Conservation (phyloP, 305 asterid species). For the Vinca major region DNA sequence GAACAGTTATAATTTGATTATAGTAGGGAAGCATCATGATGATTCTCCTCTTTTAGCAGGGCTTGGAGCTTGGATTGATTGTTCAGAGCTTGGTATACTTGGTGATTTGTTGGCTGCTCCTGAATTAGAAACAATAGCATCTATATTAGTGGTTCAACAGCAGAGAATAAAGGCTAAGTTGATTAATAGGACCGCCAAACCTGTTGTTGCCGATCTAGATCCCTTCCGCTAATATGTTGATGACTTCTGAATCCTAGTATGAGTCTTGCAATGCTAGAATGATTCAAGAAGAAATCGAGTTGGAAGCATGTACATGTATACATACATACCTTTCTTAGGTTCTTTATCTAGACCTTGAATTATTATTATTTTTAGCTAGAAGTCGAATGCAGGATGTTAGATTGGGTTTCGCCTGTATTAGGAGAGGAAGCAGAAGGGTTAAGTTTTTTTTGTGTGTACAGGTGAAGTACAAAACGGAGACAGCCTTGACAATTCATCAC, state of each 20-base stretch:
- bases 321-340: too few species aligned
- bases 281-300: too few species aligned
- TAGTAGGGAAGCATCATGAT: constrained; percentile 57
- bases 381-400: too few species aligned
- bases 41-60: constrained; percentile 51
- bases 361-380: too few species aligned
- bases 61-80: constrained; percentile 71
- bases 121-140: constrained; percentile 49
- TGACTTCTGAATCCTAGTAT: too few species aligned
- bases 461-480: constrained; percentile 54
- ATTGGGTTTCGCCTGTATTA: too few species aligned
- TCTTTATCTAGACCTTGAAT: too few species aligned
- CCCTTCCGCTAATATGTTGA: background rate
- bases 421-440: too few species aligned
- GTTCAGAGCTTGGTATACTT: constrained; percentile 73
- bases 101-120: constrained; percentile 64
- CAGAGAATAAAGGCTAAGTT: constrained; percentile 42
- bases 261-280: too few species aligned
- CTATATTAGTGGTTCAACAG: constrained; percentile 75
- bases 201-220: constrained; percentile 32
- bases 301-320: too few species aligned
- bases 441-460: too few species aligned
- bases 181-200: constrained; percentile 25
- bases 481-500: constrained; percentile 42
- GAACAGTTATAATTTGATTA: constrained; percentile 38